These are phyloP conservation scores for Aspergillus ochraceoroseus DNA, from an alignment of 2,329 filamentous ascomycete species.

Conservation along the genomic window DNA sequence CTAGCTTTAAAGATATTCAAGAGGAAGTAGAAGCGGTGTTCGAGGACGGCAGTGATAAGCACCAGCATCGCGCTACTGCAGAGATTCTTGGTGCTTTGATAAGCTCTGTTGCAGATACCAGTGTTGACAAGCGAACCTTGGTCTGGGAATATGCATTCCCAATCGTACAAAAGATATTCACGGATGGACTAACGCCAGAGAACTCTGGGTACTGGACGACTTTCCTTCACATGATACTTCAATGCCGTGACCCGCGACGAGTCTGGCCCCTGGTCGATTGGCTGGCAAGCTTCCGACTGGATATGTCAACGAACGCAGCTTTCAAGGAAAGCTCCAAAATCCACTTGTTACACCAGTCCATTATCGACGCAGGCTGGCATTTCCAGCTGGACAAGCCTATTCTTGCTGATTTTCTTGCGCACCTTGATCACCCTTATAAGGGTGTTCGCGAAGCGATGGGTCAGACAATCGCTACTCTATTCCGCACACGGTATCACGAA, in stretches of 20 bases:
- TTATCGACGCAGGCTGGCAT: slow-evolving; percentile 90
- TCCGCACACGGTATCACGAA: slow-evolving; percentile 88
- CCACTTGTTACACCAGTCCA: slow-evolving; percentile 78
- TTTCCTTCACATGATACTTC: slow-evolving; percentile 82
- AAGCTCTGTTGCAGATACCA: slow-evolving; percentile 72
- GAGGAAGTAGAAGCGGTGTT: slow-evolving; percentile 72
- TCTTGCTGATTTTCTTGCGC: slow-evolving; percentile 77
- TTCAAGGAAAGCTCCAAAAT: slow-evolving; percentile 99
- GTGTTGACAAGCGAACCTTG: slow-evolving; percentile 64
- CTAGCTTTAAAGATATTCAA: slow-evolving; percentile 82
- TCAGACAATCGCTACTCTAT: slow-evolving; percentile 78
- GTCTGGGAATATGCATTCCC: slow-evolving; percentile 90
- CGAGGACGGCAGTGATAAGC: slow-evolving; percentile 91
- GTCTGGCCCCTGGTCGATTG: slow-evolving; percentile 80
- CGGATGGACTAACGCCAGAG: slow-evolving; percentile 89
- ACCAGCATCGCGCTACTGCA: slow-evolving; percentile 91
- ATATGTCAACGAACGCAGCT: slow-evolving; percentile 91
- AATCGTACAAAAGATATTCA: slow-evolving; percentile 76
- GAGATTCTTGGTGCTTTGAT: slow-evolving; percentile 88
- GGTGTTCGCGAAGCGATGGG: slow-evolving; percentile 93
- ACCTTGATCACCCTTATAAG: slow-evolving; percentile 97
- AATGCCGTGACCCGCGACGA: slow-evolving; percentile 82
- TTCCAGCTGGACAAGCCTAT: slow-evolving; percentile 88
- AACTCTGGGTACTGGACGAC: slow-evolving; percentile 94
- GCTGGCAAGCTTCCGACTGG: slow-evolving; percentile 77